Evolutionary conservation across 2,329 filamentous ascomycete species (phyloP).

Genomic region (Alternaria burnsii): DNA sequence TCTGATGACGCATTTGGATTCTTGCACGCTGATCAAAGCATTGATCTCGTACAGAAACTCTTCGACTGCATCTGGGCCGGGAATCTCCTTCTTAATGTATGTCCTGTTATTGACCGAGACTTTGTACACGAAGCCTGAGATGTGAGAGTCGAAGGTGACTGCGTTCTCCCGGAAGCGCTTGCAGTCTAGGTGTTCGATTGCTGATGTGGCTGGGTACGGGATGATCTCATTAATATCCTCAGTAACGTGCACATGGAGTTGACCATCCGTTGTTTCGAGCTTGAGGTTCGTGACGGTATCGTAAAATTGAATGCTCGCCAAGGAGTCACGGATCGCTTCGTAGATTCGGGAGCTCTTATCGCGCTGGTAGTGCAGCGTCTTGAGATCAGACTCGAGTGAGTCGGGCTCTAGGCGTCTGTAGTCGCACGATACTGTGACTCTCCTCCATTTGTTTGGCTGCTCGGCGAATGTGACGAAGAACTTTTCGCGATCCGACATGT

Average conservation of each 20-base stretch:
- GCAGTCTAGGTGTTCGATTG: constrained; percentile 74
- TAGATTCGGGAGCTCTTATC: constrained; percentile 95
- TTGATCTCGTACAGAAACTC: constrained; percentile 99
- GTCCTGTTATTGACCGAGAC: constrained; percentile 74
- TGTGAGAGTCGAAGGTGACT: constrained; percentile 85
- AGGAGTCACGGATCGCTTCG: constrained; percentile 89
- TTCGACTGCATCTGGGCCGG: constrained; percentile 91
- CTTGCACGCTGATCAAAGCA: constrained; percentile 79
- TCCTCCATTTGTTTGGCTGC: constrained; percentile 78
- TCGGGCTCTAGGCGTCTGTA: constrained; percentile 81
- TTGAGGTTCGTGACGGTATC: constrained; percentile 96
- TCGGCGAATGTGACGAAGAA: constrained; percentile 97
- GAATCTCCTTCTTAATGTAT: constrained; percentile 98
- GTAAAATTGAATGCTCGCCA: constrained; percentile 95
- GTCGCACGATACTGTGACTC: constrained; percentile 92
- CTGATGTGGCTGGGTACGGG: constrained; percentile 76
- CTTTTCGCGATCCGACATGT: constrained; percentile 91
- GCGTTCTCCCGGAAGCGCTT: constrained; percentile 73
- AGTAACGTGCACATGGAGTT: constrained; percentile 95
- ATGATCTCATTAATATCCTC: constrained; percentile 97
- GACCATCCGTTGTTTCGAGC: constrained; percentile 84
- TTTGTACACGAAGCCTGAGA: constrained; percentile 98
- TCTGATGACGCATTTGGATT: constrained; percentile 79
- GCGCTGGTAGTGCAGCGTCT: constrained; percentile 79
- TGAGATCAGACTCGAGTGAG: constrained; percentile 86